Percentiles rank a stretch among this genome's conserved stretches.
Evolutionary conservation across 106 monocot species (phyloP).

Genomic region (Ottelia alismoides): DNA sequence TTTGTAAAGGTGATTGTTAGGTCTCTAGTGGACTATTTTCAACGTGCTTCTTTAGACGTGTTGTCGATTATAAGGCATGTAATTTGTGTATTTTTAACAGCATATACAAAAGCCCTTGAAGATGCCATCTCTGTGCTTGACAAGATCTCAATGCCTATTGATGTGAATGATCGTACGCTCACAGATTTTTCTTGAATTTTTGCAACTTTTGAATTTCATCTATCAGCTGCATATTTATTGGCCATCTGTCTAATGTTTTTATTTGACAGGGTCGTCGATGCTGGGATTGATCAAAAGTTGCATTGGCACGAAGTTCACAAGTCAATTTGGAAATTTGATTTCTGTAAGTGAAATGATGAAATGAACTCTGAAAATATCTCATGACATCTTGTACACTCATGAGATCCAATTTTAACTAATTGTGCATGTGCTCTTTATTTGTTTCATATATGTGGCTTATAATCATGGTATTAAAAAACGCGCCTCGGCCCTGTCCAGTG

Average conservation of each 20-base stretch:
- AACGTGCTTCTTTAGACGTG: not conserved
- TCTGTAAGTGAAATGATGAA: conserved; percentile 8
- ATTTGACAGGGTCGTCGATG: conserved; percentile 41
- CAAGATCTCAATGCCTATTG: conserved; percentile 81
- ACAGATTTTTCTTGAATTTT: not conserved
- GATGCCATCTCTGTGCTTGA: conserved; percentile 89
- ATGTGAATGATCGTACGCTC: conserved; percentile 80
- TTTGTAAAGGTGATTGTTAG: conserved; percentile 69
- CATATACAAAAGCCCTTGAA: conserved; percentile 89
- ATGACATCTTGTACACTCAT: too few species aligned
- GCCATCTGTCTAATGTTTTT: not conserved
- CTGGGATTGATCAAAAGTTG: conserved; percentile 86
- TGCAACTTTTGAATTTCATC: not conserved
- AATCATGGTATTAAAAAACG: too few species aligned
- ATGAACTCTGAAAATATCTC: too few species aligned
- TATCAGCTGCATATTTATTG: not conserved
- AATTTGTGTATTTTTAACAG: conserved; percentile 18
- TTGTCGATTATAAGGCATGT: not conserved
- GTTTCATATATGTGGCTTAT: too few species aligned
- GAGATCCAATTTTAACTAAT: too few species aligned
- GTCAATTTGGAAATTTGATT: conserved; percentile 91
- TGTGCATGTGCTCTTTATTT: too few species aligned
- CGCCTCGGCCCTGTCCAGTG: too few species aligned
- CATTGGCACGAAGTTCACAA: conserved; percentile 95
- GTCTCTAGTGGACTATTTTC: not conserved